phyloP scores from a whole-genome alignment of 179 eudicot species.

The Amaranthus tricolor region DNA sequence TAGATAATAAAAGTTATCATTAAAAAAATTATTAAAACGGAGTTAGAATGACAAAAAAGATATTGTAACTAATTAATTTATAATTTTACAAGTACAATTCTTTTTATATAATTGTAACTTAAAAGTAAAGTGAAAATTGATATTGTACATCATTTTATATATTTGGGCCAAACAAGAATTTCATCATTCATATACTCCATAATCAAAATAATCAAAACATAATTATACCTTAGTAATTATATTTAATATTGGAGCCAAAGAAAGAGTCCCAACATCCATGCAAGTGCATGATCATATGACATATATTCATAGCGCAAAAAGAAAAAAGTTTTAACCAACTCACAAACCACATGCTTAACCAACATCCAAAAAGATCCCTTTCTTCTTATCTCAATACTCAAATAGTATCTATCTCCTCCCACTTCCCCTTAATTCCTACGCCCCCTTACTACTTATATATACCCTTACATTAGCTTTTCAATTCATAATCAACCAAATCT shows the following conservation, averaged over 20 bases:
- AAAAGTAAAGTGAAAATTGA: too few species aligned
- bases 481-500: background rate
- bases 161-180: too few species aligned
- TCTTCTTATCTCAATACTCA: background rate
- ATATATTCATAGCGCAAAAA: slow-evolving; percentile 4
- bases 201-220: too few species aligned
- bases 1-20: too few species aligned
- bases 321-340: slow-evolving; percentile 16
- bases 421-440: background rate
- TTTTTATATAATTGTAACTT: too few species aligned
- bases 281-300: slow-evolving; percentile 7
- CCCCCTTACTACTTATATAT: slow-evolving; percentile 5
- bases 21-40: too few species aligned
- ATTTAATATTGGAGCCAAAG: background rate
- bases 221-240: too few species aligned
- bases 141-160: too few species aligned
- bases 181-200: too few species aligned
- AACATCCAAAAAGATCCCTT: background rate
- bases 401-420: background rate
- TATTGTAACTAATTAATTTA: too few species aligned
- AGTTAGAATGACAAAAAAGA: too few species aligned
- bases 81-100: too few species aligned
- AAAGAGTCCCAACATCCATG: slow-evolving; percentile 6
- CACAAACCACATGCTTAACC: slow-evolving; percentile 15
- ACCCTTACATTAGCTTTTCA: slow-evolving; percentile 2